Conservation (phyloP, 768 basidiomycete species). For the Auricularia cornea region DNA sequence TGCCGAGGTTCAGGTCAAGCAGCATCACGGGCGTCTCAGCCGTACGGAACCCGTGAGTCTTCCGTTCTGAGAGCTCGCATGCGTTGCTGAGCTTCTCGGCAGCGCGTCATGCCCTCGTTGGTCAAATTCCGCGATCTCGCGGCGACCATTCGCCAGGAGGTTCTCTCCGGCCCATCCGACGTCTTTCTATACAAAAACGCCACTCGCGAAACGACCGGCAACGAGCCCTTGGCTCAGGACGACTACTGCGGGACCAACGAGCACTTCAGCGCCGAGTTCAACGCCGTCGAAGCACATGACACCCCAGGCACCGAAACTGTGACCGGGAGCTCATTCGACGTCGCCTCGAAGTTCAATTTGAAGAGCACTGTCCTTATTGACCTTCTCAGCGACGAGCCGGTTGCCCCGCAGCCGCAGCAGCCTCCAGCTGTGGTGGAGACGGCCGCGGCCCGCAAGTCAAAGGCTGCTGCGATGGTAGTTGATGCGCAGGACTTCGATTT, state of each 20-base stretch:
- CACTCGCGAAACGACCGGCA: background rate
- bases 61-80: background rate
- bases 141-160: background rate
- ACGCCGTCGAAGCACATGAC: background rate
- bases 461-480: background rate
- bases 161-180: background rate
- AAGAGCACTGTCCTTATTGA: background rate
- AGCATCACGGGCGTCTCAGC: background rate
- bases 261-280: background rate
- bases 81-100: background rate
- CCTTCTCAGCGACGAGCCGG: background rate
- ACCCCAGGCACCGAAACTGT: background rate
- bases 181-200: background rate
- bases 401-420: background rate
- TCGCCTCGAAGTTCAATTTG: background rate
- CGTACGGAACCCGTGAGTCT: background rate
- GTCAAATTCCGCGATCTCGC: background rate
- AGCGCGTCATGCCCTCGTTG: background rate
- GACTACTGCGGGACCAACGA: background rate
- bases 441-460: background rate
- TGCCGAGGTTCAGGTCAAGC: slow-evolving; percentile 32
- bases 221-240: background rate
- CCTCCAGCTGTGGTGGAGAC: background rate
- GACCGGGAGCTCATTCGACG: background rate
- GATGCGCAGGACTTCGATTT: background rate